Evolutionary conservation across 2,329 filamentous ascomycete genomes (phyloP).

Genomic region (Cladorrhinum sp.): DNA sequence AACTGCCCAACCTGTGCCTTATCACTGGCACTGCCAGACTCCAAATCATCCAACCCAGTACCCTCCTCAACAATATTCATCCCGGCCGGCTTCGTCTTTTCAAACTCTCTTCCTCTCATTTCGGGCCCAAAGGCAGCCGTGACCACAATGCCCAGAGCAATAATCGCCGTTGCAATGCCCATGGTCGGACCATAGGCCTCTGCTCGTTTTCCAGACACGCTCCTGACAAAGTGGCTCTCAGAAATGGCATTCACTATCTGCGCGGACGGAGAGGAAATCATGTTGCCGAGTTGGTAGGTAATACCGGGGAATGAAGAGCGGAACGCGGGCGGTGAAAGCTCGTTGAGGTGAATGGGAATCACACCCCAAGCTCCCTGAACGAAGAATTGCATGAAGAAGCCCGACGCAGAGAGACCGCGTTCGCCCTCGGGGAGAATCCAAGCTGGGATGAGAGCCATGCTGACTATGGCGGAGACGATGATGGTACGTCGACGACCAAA

Average conservation of each 20-base stretch:
- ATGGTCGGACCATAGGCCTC: slow-evolving; percentile 73
- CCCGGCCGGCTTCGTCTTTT: slow-evolving; percentile 53
- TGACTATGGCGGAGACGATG: slow-evolving; percentile 57
- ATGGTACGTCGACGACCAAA: slow-evolving; percentile 70
- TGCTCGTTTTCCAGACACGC: slow-evolving; percentile 52
- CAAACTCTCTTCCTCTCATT: slow-evolving; percentile 68
- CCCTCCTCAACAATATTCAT: slow-evolving; percentile 29
- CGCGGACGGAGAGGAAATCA: slow-evolving; percentile 68
- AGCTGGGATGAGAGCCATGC: slow-evolving; percentile 62
- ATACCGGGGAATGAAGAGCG: slow-evolving; percentile 68
- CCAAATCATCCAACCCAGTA: slow-evolving; percentile 16
- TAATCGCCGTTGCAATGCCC: slow-evolving; percentile 74
- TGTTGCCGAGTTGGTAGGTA: slow-evolving; percentile 72
- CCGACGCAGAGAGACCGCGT: slow-evolving; percentile 56
- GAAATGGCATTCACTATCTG: slow-evolving; percentile 76
- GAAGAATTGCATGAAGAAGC: slow-evolving; percentile 69
- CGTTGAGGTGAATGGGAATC: slow-evolving; percentile 70
- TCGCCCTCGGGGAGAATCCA: slow-evolving; percentile 67
- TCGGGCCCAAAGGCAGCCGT: slow-evolving; percentile 71
- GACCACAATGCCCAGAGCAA: slow-evolving; percentile 64
- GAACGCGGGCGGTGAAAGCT: slow-evolving; percentile 68
- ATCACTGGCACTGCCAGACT: slow-evolving; percentile 8
- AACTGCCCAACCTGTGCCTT: slow-evolving; percentile 8
- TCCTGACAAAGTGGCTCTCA: slow-evolving; percentile 57
- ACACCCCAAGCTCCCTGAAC: slow-evolving; percentile 66